Percentiles rank a stretch among this genome's conserved stretches.
Evolutionary conservation across 1,284 basidiomycete genomes (phyloP).

Genomic region (Naganishia albida): DNA sequence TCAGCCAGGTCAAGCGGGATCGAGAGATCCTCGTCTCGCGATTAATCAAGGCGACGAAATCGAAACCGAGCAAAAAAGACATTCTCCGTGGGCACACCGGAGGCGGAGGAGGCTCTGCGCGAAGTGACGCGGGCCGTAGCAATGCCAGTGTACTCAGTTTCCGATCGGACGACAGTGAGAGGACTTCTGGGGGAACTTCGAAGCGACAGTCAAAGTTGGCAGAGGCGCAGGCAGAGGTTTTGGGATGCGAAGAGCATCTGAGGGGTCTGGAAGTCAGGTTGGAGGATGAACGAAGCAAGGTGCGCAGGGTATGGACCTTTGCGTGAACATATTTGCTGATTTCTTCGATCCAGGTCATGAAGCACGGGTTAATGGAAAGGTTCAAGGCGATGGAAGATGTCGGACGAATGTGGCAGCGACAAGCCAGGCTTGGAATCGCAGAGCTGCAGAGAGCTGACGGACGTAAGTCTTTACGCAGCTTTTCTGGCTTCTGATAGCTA

Average conservation of each 20-base stretch:
- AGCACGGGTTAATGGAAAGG: constrained; percentile 50
- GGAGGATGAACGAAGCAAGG: constrained; percentile 52
- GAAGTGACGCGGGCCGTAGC: constrained; percentile 36
- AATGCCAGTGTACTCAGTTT: constrained; percentile 39
- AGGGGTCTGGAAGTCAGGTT: constrained; percentile 50
- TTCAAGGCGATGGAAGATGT: constrained; percentile 54
- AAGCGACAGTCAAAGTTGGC: constrained; percentile 51
- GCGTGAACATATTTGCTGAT: not conserved
- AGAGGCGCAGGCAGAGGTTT: constrained; percentile 53
- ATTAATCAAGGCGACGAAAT: constrained; percentile 53
- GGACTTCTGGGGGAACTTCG: constrained; percentile 37
- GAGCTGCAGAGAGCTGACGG: constrained; percentile 46
- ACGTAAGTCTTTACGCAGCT: constrained; percentile 38
- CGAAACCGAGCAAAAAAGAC: constrained; percentile 50
- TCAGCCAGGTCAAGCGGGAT: constrained; percentile 52
- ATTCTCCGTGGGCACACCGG: constrained; percentile 45
- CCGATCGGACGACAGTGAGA: constrained; percentile 41
- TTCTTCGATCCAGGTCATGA: constrained; percentile 43
- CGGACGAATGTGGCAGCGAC: constrained; percentile 52
- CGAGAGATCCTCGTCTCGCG: constrained; percentile 53
- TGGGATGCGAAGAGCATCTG: constrained; percentile 54
- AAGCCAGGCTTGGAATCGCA: constrained; percentile 49
- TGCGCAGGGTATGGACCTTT: not conserved
- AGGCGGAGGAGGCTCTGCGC: constrained; percentile 16
- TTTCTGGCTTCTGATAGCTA: not conserved